These are phyloP conservation scores for Fistulina hepatica DNA, from an alignment of 1,284 basidiomycete species.

Conservation along the genomic window DNA sequence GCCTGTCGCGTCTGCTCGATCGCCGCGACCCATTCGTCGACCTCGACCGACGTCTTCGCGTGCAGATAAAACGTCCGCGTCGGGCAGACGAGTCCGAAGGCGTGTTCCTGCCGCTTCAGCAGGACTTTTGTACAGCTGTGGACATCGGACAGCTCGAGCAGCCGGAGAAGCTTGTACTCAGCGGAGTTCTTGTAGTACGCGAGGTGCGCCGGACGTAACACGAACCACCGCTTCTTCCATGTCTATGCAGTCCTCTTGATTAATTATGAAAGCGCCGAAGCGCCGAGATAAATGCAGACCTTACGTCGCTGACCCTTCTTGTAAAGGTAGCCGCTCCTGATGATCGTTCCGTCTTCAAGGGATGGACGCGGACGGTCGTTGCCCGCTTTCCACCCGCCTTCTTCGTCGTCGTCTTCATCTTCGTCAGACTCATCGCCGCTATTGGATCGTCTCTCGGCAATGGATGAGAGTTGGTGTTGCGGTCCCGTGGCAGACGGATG, in stretches of 20 bases:
- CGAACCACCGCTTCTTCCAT: constrained; percentile 99
- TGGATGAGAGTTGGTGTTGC: constrained; percentile 56
- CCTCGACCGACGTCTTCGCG: constrained; percentile 61
- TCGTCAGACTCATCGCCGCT: constrained; percentile 69
- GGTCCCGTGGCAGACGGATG: constrained; percentile 27
- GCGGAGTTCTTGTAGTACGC: constrained; percentile 95
- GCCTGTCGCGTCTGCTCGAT: constrained; percentile 71
- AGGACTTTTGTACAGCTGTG: constrained; percentile 84
- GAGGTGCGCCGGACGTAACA: constrained; percentile 81
- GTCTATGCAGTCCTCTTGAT: constrained; percentile 42
- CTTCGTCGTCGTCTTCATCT: constrained; percentile 59
- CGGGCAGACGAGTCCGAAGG: constrained; percentile 89
- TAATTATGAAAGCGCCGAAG: constrained; percentile 11
- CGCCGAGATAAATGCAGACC: constrained; percentile 37
- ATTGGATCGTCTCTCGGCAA: constrained; percentile 58
- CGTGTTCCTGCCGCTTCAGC: constrained; percentile 83
- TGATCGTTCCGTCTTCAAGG: constrained; percentile 12
- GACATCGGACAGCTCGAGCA: constrained; percentile 82
- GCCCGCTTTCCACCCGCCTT: constrained; percentile 50
- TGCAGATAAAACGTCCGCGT: constrained; percentile 91
- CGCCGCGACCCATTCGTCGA: constrained; percentile 75
- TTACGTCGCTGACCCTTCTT: constrained; percentile 97
- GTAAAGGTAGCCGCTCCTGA: constrained; percentile 87
- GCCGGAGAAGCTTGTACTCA: constrained; percentile 85
- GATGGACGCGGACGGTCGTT: constrained; percentile 37